phyloP scores from a whole-genome alignment of 306 rosid genomes.

The Comarum palustre region DNA sequence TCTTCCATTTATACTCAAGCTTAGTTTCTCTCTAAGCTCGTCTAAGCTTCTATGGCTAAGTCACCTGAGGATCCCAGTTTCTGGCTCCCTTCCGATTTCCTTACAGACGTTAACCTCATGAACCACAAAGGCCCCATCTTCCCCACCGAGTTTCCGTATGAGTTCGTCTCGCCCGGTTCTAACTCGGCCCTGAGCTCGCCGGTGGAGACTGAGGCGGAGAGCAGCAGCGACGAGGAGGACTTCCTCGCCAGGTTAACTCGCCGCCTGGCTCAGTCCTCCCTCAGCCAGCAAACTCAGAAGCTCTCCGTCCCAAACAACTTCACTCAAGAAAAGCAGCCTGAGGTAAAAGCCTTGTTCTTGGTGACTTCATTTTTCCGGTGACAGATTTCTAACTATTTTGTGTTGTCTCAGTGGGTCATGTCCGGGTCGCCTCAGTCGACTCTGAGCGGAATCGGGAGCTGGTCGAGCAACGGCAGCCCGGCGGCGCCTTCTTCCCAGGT shows the following conservation, averaged over 20 bases:
- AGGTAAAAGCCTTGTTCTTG: conserved; percentile 31
- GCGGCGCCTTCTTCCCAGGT: conserved; percentile 56
- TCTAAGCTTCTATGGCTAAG: conserved; percentile 29
- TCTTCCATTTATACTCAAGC: neutral
- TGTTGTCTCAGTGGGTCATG: conserved; percentile 27
- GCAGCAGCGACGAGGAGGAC: conserved; percentile 62
- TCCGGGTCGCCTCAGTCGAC: conserved; percentile 78
- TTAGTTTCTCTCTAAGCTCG: neutral
- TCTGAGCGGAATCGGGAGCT: conserved; percentile 62
- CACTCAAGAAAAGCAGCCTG: conserved; percentile 30
- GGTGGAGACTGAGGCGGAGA: conserved; percentile 47
- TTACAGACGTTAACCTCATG: conserved; percentile 13
- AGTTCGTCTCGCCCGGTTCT: conserved; percentile 42
- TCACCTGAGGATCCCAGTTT: conserved; percentile 30
- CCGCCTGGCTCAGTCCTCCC: conserved; percentile 51
- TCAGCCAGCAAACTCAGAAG: conserved; percentile 41
- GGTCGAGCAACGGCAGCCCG: conserved; percentile 74
- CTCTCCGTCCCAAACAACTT: conserved; percentile 30
- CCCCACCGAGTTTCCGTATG: conserved; percentile 73
- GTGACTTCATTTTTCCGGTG: no score
- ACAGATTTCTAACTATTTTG: neutral
- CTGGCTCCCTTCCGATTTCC: conserved; percentile 42
- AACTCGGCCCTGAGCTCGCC: conserved; percentile 45
- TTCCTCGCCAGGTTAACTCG: conserved; percentile 57
- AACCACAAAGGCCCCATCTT: conserved; percentile 13